These are phyloP conservation scores for Scutellaria galericulata DNA, from an alignment of 257 asterid genomes.

Conservation along the genomic window DNA sequence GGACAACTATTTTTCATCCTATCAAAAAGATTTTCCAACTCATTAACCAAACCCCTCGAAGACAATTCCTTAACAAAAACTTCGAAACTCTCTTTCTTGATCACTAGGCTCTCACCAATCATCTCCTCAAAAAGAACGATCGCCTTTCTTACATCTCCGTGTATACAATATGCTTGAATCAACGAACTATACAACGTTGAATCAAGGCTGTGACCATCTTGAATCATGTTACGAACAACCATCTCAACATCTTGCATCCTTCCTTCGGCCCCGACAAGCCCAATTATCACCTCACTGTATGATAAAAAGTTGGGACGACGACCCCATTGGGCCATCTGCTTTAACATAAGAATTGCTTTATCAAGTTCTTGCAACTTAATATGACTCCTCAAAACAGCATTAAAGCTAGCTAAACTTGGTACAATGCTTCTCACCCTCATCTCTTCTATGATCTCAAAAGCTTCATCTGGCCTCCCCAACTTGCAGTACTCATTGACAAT, in stretches of 20 bases:
- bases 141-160: conserved; percentile 46
- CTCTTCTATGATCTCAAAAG: conserved; percentile 43
- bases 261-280: conserved; percentile 38
- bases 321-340: conserved; percentile 49
- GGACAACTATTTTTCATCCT: conserved; percentile 38
- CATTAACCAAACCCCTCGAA: conserved; percentile 40
- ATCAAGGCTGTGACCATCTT: conserved; percentile 42
- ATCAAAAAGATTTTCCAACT: conserved; percentile 43
- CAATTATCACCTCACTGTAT: conserved; percentile 42
- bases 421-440: conserved; percentile 44
- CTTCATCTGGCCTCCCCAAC: conserved; percentile 50
- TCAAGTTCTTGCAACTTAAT: conserved; percentile 39
- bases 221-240: conserved; percentile 47
- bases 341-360: conserved; percentile 43
- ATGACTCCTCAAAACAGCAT: conserved; percentile 46
- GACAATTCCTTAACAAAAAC: conserved; percentile 38
- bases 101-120: conserved; percentile 41
- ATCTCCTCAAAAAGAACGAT: conserved; percentile 42
- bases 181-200: conserved; percentile 51
- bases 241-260: conserved; percentile 48
- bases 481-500: conserved; percentile 50
- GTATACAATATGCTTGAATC: conserved; percentile 39
- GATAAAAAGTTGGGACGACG: conserved; percentile 50
- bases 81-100: conserved; percentile 46
- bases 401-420: conserved; percentile 40